Evolutionary conservation across 768 basidiomycete species (phyloP).

Genomic region (Galerina marginata): DNA sequence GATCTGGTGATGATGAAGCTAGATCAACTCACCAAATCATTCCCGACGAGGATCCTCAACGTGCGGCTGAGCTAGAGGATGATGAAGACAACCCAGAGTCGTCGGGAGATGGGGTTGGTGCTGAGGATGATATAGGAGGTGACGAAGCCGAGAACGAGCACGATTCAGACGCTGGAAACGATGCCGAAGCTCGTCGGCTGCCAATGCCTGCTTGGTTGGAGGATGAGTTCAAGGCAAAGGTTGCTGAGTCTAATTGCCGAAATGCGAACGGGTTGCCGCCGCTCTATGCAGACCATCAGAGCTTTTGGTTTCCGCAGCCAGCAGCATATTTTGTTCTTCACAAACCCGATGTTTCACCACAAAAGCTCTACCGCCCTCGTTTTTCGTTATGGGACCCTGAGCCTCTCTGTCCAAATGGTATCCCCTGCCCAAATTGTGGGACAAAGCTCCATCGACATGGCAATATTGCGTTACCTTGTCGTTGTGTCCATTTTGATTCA

Average conservation of each 20-base stretch:
- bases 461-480: constrained; percentile 15
- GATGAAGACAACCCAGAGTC: no score
- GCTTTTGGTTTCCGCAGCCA: constrained; percentile 11
- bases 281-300: constrained; percentile 2
- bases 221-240: no score
- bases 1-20: no score
- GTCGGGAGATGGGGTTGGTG: no score
- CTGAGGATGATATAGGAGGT: no score
- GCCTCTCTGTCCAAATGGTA: not conserved
- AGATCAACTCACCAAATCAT: no score
- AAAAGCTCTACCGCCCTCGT: constrained; percentile 1
- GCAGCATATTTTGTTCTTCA: constrained; percentile 9
- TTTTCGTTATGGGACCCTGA: constrained; percentile 16
- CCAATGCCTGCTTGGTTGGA: no score
- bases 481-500: constrained; percentile 20
- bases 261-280: constrained; percentile 2
- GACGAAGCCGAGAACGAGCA: no score
- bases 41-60: no score
- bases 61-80: no score
- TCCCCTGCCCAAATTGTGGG: constrained; percentile 15
- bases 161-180: no score
- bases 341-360: not conserved
- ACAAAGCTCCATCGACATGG: not conserved
- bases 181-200: no score
- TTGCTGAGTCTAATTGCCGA: not conserved